Conservation (phyloP, 148 eudicot genomes). For the Camellia sinensis region DNA sequence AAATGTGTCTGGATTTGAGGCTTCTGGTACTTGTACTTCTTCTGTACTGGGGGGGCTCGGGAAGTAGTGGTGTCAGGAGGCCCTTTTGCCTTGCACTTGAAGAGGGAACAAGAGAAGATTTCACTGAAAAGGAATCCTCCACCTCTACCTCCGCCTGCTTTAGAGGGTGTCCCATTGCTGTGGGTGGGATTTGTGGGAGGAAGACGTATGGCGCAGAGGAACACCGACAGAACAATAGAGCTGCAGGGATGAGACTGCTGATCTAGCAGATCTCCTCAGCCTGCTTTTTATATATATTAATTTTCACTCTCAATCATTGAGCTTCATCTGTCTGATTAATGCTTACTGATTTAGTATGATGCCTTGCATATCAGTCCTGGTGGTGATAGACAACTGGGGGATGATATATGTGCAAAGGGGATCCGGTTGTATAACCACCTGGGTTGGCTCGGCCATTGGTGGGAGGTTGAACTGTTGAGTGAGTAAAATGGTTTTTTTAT, state of each 20-base stretch:
- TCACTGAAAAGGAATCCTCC: background rate
- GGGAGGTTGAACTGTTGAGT: background rate
- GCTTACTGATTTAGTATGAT: too few relatives aligned
- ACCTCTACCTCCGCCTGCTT: background rate
- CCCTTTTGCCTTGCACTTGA: background rate
- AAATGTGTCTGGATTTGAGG: background rate
- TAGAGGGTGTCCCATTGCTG: background rate
- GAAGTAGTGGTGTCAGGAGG: background rate
- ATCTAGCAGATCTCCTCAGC: background rate
- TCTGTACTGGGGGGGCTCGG: background rate
- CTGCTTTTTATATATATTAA: background rate
- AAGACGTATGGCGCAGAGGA: background rate
- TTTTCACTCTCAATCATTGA: background rate
- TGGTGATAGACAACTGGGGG: background rate
- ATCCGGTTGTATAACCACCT: too few relatives aligned
- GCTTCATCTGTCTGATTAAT: background rate
- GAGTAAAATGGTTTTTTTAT: background rate
- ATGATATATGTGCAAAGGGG: background rate
- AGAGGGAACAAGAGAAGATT: background rate
- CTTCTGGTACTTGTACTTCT: background rate
- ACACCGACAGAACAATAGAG: constrained; percentile 1
- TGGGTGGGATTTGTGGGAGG: background rate
- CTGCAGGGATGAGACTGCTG: background rate
- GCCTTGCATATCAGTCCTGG: background rate
- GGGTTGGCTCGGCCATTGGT: too few relatives aligned